Evolutionary conservation across 2,329 filamentous ascomycete species (phyloP), one percentile per base, ranked within the genome.

Genomic region (Arthrobotrys pseudoclavata): DNA sequence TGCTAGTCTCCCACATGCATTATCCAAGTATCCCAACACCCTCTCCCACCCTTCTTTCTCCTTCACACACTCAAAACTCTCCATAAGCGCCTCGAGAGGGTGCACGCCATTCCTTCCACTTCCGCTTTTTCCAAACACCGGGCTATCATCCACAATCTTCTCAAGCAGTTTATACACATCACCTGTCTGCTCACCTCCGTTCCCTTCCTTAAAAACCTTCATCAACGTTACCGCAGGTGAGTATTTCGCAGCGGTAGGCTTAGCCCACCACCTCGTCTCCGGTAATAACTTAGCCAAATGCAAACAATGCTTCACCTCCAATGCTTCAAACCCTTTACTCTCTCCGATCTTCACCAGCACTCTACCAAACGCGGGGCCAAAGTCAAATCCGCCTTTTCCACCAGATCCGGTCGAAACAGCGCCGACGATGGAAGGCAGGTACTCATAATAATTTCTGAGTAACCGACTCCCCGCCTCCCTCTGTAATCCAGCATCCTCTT

Each of bases 301-400:
- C 50, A 81, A 61, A 26, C 80, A 61, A 63, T 82, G 79, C 13
- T 62, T 55, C 50, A 81, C 79, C 24, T 81, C 80, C 45, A 81
- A 45, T 40, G 76, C 45, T 26, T 72, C 68, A 18, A 82, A 70
- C 6, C 80, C 80, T 60, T 80, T 61, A 60, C 53, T 66, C 34
- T 67, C 42, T 18, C 53, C 50, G 26, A 62, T 40, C 34, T 62
- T 62, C 50, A 48, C 61, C 52, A 98, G 85, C 0, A 90, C 88
- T 74, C 89, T 88, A 6, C 91, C 89, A 15, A 99, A 86, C 20
- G 91, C 87, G 0, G 91, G 85, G 0, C 95, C 96, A 3, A 97
- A 91, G 82, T 98, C 96, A 81, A 97, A 96, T 80, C 92, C 96
- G 80, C 94, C 91, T 79, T 91, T 90, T 13, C 96, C 93, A 24